These are phyloP conservation scores for Solanum piurae DNA, from an alignment of 257 asterid species.

Conservation along the genomic window DNA sequence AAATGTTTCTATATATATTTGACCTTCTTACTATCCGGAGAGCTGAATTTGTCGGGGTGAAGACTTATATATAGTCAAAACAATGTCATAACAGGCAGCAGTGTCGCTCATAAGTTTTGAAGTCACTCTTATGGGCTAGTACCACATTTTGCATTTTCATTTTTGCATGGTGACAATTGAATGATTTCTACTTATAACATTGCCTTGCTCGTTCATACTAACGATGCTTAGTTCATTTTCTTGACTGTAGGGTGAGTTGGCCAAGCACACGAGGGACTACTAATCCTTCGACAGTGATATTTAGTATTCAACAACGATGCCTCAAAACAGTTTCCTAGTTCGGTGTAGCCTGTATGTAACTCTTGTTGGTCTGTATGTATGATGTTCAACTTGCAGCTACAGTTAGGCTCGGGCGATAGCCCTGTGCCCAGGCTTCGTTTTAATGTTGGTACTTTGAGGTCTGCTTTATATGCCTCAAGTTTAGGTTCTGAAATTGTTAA, in stretches of 20 bases:
- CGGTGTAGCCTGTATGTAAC: neutral
- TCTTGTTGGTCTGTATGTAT: neutral
- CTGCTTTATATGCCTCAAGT: neutral
- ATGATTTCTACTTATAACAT: neutral
- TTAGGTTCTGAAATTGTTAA: neutral
- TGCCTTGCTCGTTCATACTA: neutral
- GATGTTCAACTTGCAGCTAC: neutral
- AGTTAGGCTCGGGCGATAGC: neutral
- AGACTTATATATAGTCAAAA: neutral
- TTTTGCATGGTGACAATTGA: neutral
- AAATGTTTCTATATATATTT: neutral
- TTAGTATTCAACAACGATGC: neutral
- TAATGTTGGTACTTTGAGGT: neutral
- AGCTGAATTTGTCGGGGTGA: neutral
- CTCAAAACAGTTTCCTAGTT: neutral
- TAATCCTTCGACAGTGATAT: neutral
- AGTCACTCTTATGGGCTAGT: neutral
- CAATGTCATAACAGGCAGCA: neutral
- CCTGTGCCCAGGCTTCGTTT: neutral
- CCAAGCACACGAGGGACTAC: neutral
- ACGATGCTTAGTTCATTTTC: neutral
- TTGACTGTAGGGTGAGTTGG: conserved; percentile 2
- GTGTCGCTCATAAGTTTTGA: neutral
- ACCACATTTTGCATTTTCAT: neutral
- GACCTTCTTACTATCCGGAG: neutral